Conservation (phyloP, 495 filamentous ascomycete species). For the Chaetomium fimeti region DNA sequence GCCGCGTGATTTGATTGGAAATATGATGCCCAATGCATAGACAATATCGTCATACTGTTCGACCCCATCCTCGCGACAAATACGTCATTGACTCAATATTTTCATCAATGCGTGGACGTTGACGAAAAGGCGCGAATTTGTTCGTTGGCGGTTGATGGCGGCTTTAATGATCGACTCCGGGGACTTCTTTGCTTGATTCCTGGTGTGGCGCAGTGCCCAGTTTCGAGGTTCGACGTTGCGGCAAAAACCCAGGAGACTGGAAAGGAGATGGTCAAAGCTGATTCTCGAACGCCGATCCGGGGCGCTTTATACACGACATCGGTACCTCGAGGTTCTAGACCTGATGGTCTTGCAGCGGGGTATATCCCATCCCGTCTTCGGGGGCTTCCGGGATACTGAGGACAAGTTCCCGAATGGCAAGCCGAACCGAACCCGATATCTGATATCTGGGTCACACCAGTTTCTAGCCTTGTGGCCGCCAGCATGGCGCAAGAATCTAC, state of each 20-base stretch:
- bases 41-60: neutral
- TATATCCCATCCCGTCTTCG: neutral
- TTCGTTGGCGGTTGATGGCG: neutral
- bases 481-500: neutral
- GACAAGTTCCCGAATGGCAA: neutral
- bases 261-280: slow-evolving; percentile 9
- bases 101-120: neutral
- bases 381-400: neutral
- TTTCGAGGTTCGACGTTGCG: neutral
- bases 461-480: neutral
- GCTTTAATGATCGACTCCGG: slow-evolving; percentile 4
- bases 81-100: neutral
- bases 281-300: slow-evolving; percentile 6
- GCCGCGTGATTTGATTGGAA: neutral
- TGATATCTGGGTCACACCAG: neutral
- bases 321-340: neutral
- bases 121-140: neutral
- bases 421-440: neutral
- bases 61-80: neutral
- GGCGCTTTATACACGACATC: neutral
- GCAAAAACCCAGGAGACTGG: neutral
- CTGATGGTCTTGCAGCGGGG: neutral
- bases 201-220: slow-evolving; percentile 1
- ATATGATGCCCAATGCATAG: neutral
- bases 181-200: neutral